phyloP scores from a whole-genome alignment of 2,329 filamentous ascomycete genomes.

The Beauveria asiatica region DNA sequence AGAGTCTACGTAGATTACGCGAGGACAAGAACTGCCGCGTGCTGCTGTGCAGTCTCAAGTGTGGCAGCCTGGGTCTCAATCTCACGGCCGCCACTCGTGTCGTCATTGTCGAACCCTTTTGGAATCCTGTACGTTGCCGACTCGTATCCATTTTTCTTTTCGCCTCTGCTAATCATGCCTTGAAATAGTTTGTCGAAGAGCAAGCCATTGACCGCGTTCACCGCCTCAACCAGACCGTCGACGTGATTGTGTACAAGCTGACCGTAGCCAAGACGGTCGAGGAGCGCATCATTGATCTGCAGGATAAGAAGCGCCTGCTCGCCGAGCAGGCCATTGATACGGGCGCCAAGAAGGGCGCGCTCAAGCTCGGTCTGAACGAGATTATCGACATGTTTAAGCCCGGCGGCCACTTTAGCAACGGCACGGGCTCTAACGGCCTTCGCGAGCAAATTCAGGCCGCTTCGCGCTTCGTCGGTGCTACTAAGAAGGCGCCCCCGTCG shows the following conservation, averaged over 20 bases:
- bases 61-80: constrained; percentile 86
- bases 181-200: constrained; percentile 78
- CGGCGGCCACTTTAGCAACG: constrained; percentile 39
- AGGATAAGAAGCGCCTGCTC: constrained; percentile 86
- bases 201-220: constrained; percentile 98
- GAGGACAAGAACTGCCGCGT: constrained; percentile 69
- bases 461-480: constrained; percentile 16
- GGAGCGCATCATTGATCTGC: constrained; percentile 86
- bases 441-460: constrained; percentile 15
- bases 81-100: constrained; percentile 89
- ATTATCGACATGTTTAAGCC: constrained; percentile 83
- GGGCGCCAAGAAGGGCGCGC: constrained; percentile 59
- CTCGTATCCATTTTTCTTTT: not conserved
- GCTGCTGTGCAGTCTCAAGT: constrained; percentile 87
- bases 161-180: constrained; percentile 7
- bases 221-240: constrained; percentile 90
- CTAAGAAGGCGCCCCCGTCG: constrained; percentile 18
- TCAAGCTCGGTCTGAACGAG: constrained; percentile 87
- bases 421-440: constrained; percentile 18
- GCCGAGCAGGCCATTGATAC: constrained; percentile 89
- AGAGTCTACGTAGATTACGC: constrained; percentile 68
- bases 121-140: constrained; percentile 67
- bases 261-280: constrained; percentile 83
- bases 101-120: constrained; percentile 94
- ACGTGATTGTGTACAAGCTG: constrained; percentile 92